Percentiles rank a stretch among this genome's conserved stretches.
Conservation (phyloP, 1,139 yeast species). For the Williopsis jadinii region DNA sequence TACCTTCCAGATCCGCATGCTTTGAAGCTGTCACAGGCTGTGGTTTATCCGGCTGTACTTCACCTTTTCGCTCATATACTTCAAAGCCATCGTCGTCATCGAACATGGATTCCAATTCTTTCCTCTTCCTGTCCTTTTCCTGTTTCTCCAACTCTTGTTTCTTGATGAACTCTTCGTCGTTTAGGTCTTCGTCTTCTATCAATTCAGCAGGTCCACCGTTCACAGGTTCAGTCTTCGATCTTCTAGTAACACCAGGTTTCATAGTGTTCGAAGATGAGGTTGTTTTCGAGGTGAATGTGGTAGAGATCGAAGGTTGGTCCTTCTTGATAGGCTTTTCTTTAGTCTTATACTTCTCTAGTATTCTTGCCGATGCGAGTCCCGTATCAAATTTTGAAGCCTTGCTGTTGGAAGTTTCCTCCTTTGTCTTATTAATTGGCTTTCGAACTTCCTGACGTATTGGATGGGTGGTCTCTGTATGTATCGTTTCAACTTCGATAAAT, state of each 20-base stretch:
- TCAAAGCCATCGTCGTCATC: conserved; percentile 23
- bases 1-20: conserved; percentile 12
- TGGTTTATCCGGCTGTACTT: background rate
- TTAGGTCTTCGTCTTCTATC: conserved; percentile 12
- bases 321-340: conserved; percentile 3
- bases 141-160: conserved; percentile 6
- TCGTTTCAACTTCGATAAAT: conserved; percentile 2
- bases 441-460: background rate
- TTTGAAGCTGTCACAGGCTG: conserved; percentile 2
- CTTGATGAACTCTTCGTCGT: conserved; percentile 12
- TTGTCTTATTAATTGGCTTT: background rate
- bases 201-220: conserved; percentile 3
- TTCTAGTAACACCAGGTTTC: conserved; percentile 1
- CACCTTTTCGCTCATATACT: background rate
- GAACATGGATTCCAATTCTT: conserved; percentile 25
- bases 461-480: background rate
- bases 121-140: conserved; percentile 12
- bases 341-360: conserved; percentile 11
- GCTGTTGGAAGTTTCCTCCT: conserved; percentile 4
- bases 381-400: conserved; percentile 13
- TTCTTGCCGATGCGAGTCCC: conserved; percentile 13
- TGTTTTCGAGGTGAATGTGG: conserved; percentile 5
- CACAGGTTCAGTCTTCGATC: conserved; percentile 9
- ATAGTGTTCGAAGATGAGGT: background rate
- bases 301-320: conserved; percentile 12